phyloP scores from a whole-genome alignment of 371 early-diverging fungal species.

The Rhizomucor miehei region DNA sequence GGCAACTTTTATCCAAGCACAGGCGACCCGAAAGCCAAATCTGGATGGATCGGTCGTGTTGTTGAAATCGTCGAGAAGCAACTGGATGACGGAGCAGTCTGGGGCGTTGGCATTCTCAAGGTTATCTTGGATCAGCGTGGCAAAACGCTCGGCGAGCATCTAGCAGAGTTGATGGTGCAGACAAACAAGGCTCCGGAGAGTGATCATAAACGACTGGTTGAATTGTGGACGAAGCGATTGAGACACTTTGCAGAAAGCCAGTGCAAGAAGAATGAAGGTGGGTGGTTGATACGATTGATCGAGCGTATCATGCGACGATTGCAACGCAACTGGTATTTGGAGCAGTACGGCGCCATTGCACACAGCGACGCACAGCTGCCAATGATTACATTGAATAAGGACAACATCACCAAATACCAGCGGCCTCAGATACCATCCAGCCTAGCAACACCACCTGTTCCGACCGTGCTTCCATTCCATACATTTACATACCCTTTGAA shows the following conservation, averaged over 20 bases:
- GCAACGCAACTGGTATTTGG: slow-evolving; percentile 67
- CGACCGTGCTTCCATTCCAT: slow-evolving; percentile 91
- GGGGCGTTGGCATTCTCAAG: slow-evolving; percentile 52
- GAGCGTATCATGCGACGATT: slow-evolving; percentile 62
- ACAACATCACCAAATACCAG: slow-evolving; percentile 40
- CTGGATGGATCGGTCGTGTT: slow-evolving; percentile 82
- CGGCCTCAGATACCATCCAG: slow-evolving; percentile 62
- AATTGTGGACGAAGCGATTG: slow-evolving; percentile 34
- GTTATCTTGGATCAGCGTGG: slow-evolving; percentile 2
- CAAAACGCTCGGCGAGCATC: slow-evolving; percentile 23
- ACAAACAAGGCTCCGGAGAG: background rate
- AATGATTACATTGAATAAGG: slow-evolving; percentile 21
- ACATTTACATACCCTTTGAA: slow-evolving; percentile 88
- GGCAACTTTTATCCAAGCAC: slow-evolving; percentile 28
- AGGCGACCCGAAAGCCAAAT: slow-evolving; percentile 21
- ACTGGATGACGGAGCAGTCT: slow-evolving; percentile 62
- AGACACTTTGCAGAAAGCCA: slow-evolving; percentile 12
- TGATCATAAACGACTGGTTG: slow-evolving; percentile 4
- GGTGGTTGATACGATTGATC: slow-evolving; percentile 69
- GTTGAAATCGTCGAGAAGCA: slow-evolving; percentile 79
- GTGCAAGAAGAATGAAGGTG: slow-evolving; percentile 67
- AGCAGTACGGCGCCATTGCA: slow-evolving; percentile 28
- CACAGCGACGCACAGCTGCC: slow-evolving; percentile 4
- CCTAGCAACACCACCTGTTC: slow-evolving; percentile 65
- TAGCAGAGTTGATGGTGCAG: slow-evolving; percentile 30